Percentiles rank a stretch among this genome's conserved stretches.
Conservation (phyloP, 2,329 filamentous ascomycete species). For the Myriosclerotinia curreyana region DNA sequence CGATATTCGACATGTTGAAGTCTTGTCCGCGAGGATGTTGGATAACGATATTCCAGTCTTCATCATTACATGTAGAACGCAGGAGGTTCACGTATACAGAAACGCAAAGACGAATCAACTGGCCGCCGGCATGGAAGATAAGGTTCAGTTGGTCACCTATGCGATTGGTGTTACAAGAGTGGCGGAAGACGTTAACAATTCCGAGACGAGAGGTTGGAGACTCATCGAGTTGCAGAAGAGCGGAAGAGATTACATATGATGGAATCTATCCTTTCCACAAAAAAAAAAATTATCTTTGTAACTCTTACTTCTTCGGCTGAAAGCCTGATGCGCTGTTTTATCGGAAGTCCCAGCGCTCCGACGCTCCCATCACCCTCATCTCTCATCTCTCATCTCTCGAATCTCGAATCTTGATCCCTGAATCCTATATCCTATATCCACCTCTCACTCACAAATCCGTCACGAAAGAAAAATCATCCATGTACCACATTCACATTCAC, state of each 20-base stretch:
- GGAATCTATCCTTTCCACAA: background rate
- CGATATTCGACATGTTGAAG: slow-evolving; percentile 92
- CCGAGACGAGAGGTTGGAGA: slow-evolving; percentile 94
- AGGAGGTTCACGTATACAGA: slow-evolving; percentile 95
- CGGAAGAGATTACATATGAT: slow-evolving; percentile 80
- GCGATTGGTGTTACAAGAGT: slow-evolving; percentile 93
- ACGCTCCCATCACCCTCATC: background rate
- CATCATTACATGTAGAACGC: slow-evolving; percentile 92
- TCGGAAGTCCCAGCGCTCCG: background rate
- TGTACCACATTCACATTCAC: too few relatives aligned
- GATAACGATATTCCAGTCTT: slow-evolving; percentile 92
- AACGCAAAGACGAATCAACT: slow-evolving; percentile 87
- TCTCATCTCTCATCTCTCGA: too few relatives aligned
- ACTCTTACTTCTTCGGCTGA: background rate
- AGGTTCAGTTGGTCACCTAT: slow-evolving; percentile 96
- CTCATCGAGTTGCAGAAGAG: slow-evolving; percentile 99
- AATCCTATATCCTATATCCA: too few relatives aligned
- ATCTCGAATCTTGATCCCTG: background rate
- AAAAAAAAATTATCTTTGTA: too few relatives aligned
- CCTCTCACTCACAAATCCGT: background rate
- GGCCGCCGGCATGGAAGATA: slow-evolving; percentile 97
- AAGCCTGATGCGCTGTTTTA: background rate
- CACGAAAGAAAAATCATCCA: too few relatives aligned
- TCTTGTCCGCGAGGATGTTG: slow-evolving; percentile 73
- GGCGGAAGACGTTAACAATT: slow-evolving; percentile 93